These are phyloP conservation scores for Sclerotinia spermophila DNA, from an alignment of 2,329 filamentous ascomycete genomes.

Conservation along the genomic window DNA sequence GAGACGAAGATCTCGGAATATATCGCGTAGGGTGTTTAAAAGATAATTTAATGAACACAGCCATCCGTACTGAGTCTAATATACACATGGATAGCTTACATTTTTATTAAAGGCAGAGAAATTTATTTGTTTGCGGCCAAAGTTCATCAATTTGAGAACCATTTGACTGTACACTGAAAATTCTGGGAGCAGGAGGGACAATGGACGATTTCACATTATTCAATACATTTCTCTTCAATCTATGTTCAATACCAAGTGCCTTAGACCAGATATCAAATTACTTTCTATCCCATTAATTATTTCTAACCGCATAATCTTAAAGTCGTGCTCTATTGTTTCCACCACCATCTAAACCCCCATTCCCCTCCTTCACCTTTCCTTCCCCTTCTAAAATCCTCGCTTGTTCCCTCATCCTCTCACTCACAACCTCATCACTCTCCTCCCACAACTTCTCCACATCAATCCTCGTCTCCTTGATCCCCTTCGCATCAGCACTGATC, in stretches of 20 bases:
- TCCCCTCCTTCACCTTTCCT: neutral
- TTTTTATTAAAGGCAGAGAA: neutral
- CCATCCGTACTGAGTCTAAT: neutral
- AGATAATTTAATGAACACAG: constrained; percentile 3
- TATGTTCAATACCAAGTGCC: neutral
- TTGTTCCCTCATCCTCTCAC: constrained; percentile 39
- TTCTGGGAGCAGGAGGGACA: no score
- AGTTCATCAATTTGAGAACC: neutral
- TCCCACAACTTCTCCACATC: constrained; percentile 43
- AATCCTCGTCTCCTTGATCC: constrained; percentile 47
- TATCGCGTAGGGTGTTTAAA: neutral
- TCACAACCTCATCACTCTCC: constrained; percentile 45
- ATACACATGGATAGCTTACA: neutral
- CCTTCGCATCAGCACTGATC: constrained; percentile 52
- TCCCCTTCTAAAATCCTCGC: constrained; percentile 21
- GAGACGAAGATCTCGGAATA: neutral
- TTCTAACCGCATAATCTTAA: constrained; percentile 24
- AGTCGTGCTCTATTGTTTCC: constrained; percentile 36
- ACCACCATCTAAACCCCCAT: constrained; percentile 27
- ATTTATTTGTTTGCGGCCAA: neutral
- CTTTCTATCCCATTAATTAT: neutral
- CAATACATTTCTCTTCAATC: neutral
- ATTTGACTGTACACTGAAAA: neutral
- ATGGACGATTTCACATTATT: neutral
- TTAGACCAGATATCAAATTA: neutral